Evolutionary conservation across 306 rosid genomes (phyloP), one percentile per base, ranked within the genome.

Genomic region (Psophocarpus tetragonolobus): DNA sequence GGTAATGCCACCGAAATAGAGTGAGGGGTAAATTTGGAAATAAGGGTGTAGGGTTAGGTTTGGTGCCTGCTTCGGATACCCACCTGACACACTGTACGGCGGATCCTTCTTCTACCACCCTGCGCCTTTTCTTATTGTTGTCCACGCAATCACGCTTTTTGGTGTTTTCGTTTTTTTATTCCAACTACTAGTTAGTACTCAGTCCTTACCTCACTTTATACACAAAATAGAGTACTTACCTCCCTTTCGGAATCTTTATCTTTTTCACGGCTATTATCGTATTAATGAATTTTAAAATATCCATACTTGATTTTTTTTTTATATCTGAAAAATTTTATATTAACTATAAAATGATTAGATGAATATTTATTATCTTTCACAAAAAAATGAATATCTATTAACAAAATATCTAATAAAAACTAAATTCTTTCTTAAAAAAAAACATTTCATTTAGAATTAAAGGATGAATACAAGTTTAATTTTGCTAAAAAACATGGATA

Each of bases 1-100:
- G 39, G 9, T 58, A 20, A 5, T 11, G 38, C 39, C 82, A 67
- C 17, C 60, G 14, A 8, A 2, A 42, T 1, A 5, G 23, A 9
- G 1, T 1, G 3, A 68, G 66, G 79, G 64, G 65, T 36, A 33
- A 33, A 35, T 24, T 65, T 2, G 62, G 62, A 62, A 75, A 63
- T 48, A 6, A 26, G 2, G 4, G 8, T n/a, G 2, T 4, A 3
- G 39, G 18, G 5, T 29, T 0, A 11, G 5, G 24, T 1, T 1
- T 64, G 58, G 5, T 41, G 26, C 10, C 3, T 18, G 71, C 10
- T 26, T 44, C 0, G 14, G 38, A 15, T 38, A 24, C 39, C 60
- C 36, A 75, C 48, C 35, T 75, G 73, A 50, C 41, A 64, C 12
- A 64, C 1, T 54, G 60, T 78, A 56, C 70, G 61, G 76, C 20